Conservation (phyloP, 805 yeast genomes). For the Vanderwaltozyma yarrowii region DNA sequence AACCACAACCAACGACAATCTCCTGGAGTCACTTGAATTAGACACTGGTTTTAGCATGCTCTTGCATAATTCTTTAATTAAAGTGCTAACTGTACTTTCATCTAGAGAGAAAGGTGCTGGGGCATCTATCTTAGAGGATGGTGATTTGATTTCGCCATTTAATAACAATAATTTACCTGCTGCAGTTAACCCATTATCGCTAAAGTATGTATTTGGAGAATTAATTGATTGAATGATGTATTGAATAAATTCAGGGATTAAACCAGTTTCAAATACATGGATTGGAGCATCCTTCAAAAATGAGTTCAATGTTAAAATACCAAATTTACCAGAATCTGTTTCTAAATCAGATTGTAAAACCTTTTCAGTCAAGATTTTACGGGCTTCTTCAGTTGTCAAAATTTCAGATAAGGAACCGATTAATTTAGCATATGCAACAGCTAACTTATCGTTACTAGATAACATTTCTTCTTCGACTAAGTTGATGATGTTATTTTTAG, state of each 20-base stretch:
- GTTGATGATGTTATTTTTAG: conserved; percentile 57
- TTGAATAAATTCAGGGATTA: conserved; percentile 39
- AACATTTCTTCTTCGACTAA: conserved; percentile 65
- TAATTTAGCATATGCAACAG: conserved; percentile 67
- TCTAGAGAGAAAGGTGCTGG: conserved; percentile 32
- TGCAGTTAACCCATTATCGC: conserved; percentile 71
- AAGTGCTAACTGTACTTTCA: conserved; percentile 31
- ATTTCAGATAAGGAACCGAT: conserved; percentile 69
- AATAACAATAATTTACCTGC: conserved; percentile 68
- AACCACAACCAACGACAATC: conserved; percentile 64
- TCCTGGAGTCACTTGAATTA: conserved; percentile 63
- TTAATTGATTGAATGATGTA: conserved; percentile 40
- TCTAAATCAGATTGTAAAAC: conserved; percentile 39
- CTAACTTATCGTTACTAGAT: conserved; percentile 46
- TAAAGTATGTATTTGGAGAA: conserved; percentile 37
- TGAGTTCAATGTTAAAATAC: conserved; percentile 64
- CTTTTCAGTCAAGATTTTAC: conserved; percentile 46
- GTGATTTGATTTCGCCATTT: conserved; percentile 33
- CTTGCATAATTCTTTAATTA: conserved; percentile 44
- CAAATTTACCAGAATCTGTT: conserved; percentile 45
- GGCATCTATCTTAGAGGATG: conserved; percentile 22
- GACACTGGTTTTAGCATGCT: conserved; percentile 44
- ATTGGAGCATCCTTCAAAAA: conserved; percentile 69
- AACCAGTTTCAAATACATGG: conserved; percentile 45
- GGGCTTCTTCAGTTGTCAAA: conserved; percentile 54